Evolutionary conservation across 805 yeast species (phyloP).

Genomic region (Yamadazyma tumulicola): DNA sequence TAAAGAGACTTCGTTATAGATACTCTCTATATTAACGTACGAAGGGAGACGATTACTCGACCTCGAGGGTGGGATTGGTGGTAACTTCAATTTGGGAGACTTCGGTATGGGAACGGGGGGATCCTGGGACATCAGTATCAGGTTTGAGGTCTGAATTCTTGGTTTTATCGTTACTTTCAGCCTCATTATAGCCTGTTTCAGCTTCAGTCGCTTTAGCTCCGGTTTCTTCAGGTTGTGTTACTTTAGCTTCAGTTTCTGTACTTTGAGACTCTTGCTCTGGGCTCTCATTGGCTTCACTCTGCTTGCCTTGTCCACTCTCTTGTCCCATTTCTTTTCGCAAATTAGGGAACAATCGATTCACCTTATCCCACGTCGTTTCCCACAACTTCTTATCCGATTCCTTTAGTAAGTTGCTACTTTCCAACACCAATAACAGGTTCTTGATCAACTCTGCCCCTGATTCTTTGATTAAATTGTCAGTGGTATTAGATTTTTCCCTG

Average conservation of each 20-base stretch:
- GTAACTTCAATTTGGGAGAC: no score
- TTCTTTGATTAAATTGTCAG: conserved; percentile 22
- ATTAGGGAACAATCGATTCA: conserved; percentile 26
- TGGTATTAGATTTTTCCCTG: conserved; percentile 14
- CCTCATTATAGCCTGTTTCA: conserved; percentile 3
- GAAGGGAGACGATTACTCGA: no score
- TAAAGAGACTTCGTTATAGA: no score
- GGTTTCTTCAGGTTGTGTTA: conserved; percentile 1
- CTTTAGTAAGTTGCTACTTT: conserved; percentile 21
- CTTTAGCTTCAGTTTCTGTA: not conserved
- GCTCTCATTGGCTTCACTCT: conserved; percentile 1
- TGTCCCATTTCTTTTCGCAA: conserved; percentile 20
- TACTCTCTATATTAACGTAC: no score
- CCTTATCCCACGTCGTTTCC: conserved; percentile 30
- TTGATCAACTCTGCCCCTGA: conserved; percentile 36
- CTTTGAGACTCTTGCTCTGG: not conserved
- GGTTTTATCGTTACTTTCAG: not conserved
- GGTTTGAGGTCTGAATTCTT: not conserved
- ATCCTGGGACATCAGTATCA: conserved; percentile 1
- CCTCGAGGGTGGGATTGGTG: no score
- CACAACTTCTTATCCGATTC: conserved; percentile 24
- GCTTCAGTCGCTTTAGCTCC: not conserved
- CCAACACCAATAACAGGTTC: conserved; percentile 40
- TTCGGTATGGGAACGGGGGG: no score
- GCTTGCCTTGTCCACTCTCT: not conserved